Percentiles rank a stretch among this genome's conserved stretches.
These are phyloP conservation scores for Fraxinus angustifolia DNA, from an alignment of 305 asterid species.

Conservation along the genomic window DNA sequence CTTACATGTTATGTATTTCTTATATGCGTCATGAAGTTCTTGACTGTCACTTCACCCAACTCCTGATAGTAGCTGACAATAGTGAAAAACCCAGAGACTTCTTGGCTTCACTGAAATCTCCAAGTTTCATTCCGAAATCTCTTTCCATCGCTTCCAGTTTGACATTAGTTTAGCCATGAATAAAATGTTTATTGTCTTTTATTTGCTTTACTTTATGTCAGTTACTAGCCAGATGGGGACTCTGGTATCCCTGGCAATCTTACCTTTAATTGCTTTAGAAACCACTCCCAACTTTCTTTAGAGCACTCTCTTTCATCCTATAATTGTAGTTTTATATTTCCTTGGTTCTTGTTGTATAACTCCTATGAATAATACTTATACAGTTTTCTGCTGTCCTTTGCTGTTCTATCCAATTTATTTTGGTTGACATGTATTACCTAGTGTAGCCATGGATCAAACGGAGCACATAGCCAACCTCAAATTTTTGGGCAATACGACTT, in stretches of 20 bases:
- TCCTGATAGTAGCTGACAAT: background rate
- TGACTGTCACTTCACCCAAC: background rate
- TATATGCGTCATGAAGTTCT: constrained; percentile 4
- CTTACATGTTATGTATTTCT: background rate
- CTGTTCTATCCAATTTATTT: background rate
- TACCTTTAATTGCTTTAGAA: background rate
- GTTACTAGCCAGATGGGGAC: background rate
- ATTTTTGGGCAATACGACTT: background rate
- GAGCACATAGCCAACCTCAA: background rate
- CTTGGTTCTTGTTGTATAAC: background rate
- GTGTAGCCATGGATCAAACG: background rate
- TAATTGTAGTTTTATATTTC: background rate
- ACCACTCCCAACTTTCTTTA: background rate
- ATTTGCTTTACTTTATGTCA: background rate
- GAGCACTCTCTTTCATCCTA: background rate
- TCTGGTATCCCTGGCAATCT: background rate
- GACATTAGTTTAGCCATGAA: background rate
- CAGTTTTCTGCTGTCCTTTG: background rate
- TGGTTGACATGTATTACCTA: background rate
- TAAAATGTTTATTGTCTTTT: background rate
- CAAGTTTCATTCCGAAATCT: background rate
- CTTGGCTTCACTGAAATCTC: background rate
- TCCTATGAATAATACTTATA: background rate
- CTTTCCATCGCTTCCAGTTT: background rate
- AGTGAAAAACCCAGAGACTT: background rate